phyloP scores from a whole-genome alignment of 108 stramenopile genomes.

The Nitzschia putrida region DNA sequence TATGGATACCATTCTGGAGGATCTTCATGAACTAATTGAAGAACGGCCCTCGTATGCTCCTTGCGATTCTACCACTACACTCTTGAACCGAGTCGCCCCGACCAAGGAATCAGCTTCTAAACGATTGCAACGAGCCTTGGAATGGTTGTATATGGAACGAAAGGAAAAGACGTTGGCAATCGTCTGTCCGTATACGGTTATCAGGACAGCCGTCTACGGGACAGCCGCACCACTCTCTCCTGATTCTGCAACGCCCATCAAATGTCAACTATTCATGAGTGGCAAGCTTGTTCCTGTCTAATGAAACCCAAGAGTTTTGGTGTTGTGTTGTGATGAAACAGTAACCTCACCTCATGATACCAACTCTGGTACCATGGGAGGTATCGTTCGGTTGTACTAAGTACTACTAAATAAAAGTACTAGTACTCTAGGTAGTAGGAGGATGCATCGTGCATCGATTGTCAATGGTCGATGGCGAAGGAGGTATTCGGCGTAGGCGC shows the following conservation, averaged over 20 bases:
- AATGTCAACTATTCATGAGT: conserved; percentile 16
- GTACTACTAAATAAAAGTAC: not conserved
- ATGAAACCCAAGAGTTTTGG: not conserved
- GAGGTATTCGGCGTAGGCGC: no score
- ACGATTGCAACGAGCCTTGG: conserved; percentile 7
- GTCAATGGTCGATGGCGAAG: no score
- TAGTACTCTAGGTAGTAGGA: no score
- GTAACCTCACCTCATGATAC: no score
- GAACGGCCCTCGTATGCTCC: not conserved
- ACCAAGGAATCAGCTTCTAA: not conserved
- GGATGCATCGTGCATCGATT: no score
- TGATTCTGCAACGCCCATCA: conserved; percentile 7
- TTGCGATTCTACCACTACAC: conserved; percentile 14
- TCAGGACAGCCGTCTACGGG: conserved; percentile 18
- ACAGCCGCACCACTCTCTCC: conserved; percentile 2
- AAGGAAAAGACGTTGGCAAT: conserved; percentile 32
- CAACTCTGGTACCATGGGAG: no score
- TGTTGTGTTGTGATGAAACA: no score
- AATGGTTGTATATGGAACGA: conserved; percentile 24
- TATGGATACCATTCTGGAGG: conserved; percentile 21
- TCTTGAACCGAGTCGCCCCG: conserved; percentile 11
- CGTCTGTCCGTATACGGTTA: conserved; percentile 46
- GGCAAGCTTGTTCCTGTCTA: conserved; percentile 10
- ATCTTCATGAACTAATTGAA: conserved; percentile 2
- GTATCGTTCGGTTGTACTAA: no score